Conservation (phyloP, 495 filamentous ascomycete species). For the Aspergillus affinis region DNA sequence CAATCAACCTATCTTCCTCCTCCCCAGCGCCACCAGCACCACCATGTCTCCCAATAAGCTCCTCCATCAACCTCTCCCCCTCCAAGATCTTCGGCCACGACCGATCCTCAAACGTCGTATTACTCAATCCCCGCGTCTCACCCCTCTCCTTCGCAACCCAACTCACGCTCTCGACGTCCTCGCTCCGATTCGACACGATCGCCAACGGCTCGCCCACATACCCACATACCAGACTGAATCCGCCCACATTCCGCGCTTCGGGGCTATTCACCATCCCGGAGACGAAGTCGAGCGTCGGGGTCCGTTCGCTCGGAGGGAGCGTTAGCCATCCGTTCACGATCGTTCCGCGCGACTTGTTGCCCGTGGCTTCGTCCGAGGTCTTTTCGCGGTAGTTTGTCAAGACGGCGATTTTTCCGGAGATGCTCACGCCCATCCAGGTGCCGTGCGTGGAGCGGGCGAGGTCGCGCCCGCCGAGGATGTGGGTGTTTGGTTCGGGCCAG, state of each 20-base stretch:
- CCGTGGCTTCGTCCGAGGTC: slow-evolving; percentile 48
- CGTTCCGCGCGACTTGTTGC: slow-evolving; percentile 69
- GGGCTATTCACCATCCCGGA: slow-evolving; percentile 56
- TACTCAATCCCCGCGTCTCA: slow-evolving; percentile 78
- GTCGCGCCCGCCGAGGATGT: slow-evolving; percentile 69
- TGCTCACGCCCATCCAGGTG: slow-evolving; percentile 93
- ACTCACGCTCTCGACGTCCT: slow-evolving; percentile 50
- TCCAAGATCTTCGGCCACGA: slow-evolving; percentile 79
- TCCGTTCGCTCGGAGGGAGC: slow-evolving; percentile 23
- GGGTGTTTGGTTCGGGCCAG: slow-evolving; percentile 66
- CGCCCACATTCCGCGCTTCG: slow-evolving; percentile 66
- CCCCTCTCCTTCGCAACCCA: slow-evolving; percentile 68
- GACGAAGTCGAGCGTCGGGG: slow-evolving; percentile 64
- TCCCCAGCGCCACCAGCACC: slow-evolving; percentile 43
- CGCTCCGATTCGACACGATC: slow-evolving; percentile 85
- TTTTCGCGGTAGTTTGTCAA: slow-evolving; percentile 92
- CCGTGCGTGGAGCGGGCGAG: slow-evolving; percentile 66
- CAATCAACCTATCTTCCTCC: slow-evolving; percentile 65
- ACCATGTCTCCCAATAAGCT: slow-evolving; percentile 48
- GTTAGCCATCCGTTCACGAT: slow-evolving; percentile 90
- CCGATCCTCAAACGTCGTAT: slow-evolving; percentile 71
- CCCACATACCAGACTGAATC: slow-evolving; percentile 90
- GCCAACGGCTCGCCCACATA: slow-evolving; percentile 74
- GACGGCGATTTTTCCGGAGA: slow-evolving; percentile 78
- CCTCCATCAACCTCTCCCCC: slow-evolving; percentile 51